Conservation (phyloP, 2,329 filamentous ascomycete genomes). For the Ophiostoma sp. region DNA sequence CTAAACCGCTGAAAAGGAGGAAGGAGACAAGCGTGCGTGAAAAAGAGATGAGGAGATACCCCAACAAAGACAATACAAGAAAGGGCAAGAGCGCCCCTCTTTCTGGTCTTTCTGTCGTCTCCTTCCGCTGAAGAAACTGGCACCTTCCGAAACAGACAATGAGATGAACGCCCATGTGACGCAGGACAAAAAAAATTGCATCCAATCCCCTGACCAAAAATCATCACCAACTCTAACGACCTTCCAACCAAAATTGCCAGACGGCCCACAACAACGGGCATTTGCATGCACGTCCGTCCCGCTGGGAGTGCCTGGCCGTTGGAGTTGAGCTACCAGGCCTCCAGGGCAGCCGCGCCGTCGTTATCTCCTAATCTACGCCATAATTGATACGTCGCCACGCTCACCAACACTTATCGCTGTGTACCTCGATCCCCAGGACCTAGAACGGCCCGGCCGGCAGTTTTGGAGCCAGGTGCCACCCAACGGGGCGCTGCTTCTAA, state of each 20-base stretch:
- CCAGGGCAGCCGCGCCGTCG: not conserved
- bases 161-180: not conserved
- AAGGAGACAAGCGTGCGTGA: not conserved
- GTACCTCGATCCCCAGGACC: slow-evolving; percentile 15
- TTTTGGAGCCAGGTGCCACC: not conserved
- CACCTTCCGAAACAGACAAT: not conserved
- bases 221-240: not conserved
- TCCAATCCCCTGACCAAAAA: not conserved
- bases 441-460: slow-evolving; percentile 14
- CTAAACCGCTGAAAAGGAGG: not conserved
- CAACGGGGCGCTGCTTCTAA: not conserved
- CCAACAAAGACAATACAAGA: not conserved
- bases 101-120: not conserved
- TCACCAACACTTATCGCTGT: not conserved
- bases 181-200: not conserved
- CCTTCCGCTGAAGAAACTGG: slow-evolving; percentile 3
- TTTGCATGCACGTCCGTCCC: not conserved
- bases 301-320: not conserved
- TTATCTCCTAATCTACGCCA: not conserved
- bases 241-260: not conserved
- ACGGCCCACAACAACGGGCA: not conserved
- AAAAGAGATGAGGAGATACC: not conserved
- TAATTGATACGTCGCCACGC: not conserved
- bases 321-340: not conserved
- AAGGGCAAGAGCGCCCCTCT: slow-evolving; percentile 2